Conservation (phyloP, 331 rosid species). For the Prunus yedoensis region DNA sequence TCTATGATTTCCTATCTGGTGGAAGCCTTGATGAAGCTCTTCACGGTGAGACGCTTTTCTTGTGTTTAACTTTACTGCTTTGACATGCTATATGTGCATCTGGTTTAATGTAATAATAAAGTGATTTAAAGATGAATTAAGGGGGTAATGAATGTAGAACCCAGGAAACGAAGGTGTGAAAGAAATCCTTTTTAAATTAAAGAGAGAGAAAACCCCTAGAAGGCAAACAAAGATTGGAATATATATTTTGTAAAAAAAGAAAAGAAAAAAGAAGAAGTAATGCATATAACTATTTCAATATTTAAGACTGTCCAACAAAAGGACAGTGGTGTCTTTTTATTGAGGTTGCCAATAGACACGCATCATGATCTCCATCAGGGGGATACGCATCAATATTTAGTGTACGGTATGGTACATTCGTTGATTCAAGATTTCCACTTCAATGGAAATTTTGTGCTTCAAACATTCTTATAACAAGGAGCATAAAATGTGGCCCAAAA, state of each 20-base stretch:
- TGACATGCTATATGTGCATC: neutral
- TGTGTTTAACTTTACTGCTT: neutral
- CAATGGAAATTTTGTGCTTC: neutral
- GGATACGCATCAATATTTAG: neutral
- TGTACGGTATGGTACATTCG: neutral
- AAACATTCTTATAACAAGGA: neutral
- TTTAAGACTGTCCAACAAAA: neutral
- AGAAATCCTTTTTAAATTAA: neutral
- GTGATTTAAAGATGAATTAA: neutral
- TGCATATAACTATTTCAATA: neutral
- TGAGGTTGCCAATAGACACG: neutral
- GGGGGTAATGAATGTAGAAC: neutral
- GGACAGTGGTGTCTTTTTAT: neutral
- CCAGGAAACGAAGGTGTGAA: neutral
- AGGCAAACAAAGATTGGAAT: neutral
- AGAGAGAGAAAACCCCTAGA: neutral
- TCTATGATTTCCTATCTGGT: slow-evolving; percentile 89
- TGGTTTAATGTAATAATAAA: neutral
- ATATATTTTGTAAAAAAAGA: no score
- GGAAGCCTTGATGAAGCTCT: slow-evolving; percentile 99
- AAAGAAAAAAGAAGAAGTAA: no score
- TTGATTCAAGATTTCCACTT: neutral
- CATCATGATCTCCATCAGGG: slow-evolving; percentile 1
- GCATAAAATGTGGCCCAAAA: neutral
- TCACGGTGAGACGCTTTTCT: slow-evolving; percentile 64